These are phyloP conservation scores for Aspergillus steynii DNA, from an alignment of 495 filamentous ascomycete genomes.

Conservation along the genomic window DNA sequence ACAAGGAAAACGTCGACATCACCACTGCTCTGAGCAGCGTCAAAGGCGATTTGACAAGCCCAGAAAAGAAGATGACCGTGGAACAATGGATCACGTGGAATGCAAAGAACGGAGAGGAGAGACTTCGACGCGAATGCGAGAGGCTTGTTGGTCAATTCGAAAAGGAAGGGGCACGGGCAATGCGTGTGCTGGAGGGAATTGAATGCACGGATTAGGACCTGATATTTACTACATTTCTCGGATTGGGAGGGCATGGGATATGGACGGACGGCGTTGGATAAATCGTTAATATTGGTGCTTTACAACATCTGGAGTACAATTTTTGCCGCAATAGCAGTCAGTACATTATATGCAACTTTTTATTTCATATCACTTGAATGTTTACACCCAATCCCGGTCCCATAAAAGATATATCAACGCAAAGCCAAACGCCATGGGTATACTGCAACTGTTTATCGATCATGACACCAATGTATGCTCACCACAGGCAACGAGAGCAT, in stretches of 20 bases:
- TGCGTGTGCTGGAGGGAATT: conserved; percentile 75
- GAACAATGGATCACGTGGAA: conserved; percentile 89
- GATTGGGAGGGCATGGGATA: conserved; percentile 16
- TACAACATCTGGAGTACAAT: background rate
- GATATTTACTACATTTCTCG: conserved; percentile 13
- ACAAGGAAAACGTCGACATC: conserved; percentile 57
- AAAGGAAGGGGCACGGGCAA: conserved; percentile 73
- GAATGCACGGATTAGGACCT: conserved; percentile 47
- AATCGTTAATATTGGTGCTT: conserved; percentile 13
- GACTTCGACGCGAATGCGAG: conserved; percentile 78
- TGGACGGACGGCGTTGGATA: conserved; percentile 31
- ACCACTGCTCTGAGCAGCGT: conserved; percentile 42
- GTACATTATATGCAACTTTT: conserved; percentile 3
- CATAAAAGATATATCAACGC: conserved; percentile 18
- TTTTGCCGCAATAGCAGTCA: background rate
- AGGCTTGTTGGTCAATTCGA: conserved; percentile 77
- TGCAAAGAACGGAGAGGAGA: conserved; percentile 75
- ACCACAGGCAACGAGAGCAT: conserved; percentile 4
- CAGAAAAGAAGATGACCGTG: conserved; percentile 86
- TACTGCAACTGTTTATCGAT: conserved; percentile 23
- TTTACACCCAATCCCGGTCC: conserved; percentile 12
- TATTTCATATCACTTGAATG: conserved; percentile 13
- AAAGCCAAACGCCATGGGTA: conserved; percentile 41
- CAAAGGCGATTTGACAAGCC: conserved; percentile 63
- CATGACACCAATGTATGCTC: conserved; percentile 3